Base-by-base conservation (phyloP, 2,329 filamentous ascomycete genomes). In the Periglandula ipomoeae region DNA sequence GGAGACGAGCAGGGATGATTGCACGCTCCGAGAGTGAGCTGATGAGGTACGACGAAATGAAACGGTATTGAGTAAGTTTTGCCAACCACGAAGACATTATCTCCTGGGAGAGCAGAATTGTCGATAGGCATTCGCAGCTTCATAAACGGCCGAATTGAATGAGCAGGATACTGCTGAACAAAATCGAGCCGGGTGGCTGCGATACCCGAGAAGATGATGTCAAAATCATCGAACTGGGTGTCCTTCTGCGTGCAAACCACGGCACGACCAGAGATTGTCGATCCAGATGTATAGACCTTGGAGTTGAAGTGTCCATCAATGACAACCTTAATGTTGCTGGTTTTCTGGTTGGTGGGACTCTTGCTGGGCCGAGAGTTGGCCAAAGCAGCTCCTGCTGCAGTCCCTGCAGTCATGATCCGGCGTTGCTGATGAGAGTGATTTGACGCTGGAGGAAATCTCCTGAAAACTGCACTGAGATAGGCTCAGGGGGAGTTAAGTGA, bases 11-110 rank as follows among this genome's bases (percentile, higher is more conserved):
- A 68, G 24, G 60, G 55, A 64, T 81, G 77, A 56, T 65, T 73
- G 67, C 78, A 81, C 17, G 77, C 75, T 50, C 70, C 71, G 44
- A 80, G 66, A 17, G 77, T 80, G 51, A 81, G 72, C 47, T 79
- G 71, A 54, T 69, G 67, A n/a, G 78, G 78, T 15, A 81, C 70
- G 50, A 81, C 72, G 54, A 81, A 81, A 64, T 77, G 64, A 65
- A 81, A 78, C n/a, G 77, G 77, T 22, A 81, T 61, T 13, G 58
- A 69, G 61, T 78, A 76, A 23, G 66, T 68, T 53, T 61, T 60
- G 2, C 70, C 74, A n/a, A 69, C 65, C 59, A 73, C 65, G 51
- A 79, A 73, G 26, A 77, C 57, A 30, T 70, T 65, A 19, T 70
- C 64, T 7, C 63, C 61, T 2, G 77, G 77, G 47, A 79, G 72